Percentiles rank a stretch among this genome's conserved stretches.
Conservation (phyloP, 371 early-diverging fungal genomes). For the Mortierella sp. region DNA sequence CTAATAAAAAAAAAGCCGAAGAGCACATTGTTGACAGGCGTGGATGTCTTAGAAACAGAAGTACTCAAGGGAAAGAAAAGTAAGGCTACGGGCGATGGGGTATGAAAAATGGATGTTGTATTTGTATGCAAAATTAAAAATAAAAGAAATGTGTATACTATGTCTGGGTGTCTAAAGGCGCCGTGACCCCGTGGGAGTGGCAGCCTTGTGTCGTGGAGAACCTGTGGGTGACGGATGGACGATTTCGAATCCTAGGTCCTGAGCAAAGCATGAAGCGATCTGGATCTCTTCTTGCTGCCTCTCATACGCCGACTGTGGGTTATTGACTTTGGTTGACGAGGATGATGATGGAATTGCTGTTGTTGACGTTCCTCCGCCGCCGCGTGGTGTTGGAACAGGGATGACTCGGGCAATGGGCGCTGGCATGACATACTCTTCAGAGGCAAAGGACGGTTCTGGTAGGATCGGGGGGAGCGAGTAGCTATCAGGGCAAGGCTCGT, state of each 20-base stretch:
- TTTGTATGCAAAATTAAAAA: no score
- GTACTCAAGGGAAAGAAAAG: background rate
- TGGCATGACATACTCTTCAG: slow-evolving; percentile 45
- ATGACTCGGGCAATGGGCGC: slow-evolving; percentile 37
- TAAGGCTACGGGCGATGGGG: background rate
- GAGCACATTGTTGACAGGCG: no score
- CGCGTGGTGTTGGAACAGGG: slow-evolving; percentile 11
- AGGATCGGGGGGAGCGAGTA: slow-evolving; percentile 1
- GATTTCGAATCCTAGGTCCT: slow-evolving; percentile 53
- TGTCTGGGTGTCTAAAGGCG: background rate
- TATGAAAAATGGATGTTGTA: no score
- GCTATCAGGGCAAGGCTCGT: slow-evolving; percentile 21
- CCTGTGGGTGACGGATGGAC: slow-evolving; percentile 38
- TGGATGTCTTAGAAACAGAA: no score
- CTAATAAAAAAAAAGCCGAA: background rate
- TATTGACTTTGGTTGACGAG: background rate
- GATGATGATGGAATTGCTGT: background rate
- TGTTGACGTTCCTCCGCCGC: background rate
- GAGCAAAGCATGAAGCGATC: slow-evolving; percentile 40
- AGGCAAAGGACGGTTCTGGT: slow-evolving; percentile 22
- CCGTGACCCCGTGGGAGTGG: slow-evolving; percentile 11
- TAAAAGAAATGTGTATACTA: background rate
- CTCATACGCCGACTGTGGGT: slow-evolving; percentile 7
- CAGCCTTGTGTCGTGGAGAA: slow-evolving; percentile 21
- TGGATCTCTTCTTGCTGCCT: slow-evolving; percentile 37